Conservation (phyloP, 305 asterid genomes). For the Fraxinus ornus region DNA sequence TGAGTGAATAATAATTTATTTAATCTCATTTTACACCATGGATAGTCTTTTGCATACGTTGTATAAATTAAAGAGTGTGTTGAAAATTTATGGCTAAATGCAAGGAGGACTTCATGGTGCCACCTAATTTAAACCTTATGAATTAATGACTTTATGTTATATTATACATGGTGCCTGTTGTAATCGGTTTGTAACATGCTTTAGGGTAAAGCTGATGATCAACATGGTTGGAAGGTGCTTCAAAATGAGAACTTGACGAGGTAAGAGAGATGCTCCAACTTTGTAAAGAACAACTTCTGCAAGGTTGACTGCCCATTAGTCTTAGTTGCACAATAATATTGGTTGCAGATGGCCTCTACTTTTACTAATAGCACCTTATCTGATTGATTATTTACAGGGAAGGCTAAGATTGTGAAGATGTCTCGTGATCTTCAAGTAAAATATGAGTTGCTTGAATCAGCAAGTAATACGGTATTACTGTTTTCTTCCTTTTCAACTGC, state of each 20-base stretch:
- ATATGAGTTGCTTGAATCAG: constrained; percentile 68
- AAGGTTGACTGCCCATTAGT: constrained; percentile 48
- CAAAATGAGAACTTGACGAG: constrained; percentile 73
- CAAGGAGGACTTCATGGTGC: background rate
- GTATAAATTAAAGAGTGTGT: background rate
- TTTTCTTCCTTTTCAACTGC: constrained; percentile 5
- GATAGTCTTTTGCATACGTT: background rate
- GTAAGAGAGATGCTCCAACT: constrained; percentile 71
- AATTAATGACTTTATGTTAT: background rate
- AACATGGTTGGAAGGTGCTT: constrained; percentile 78
- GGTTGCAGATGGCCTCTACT: constrained; percentile 5
- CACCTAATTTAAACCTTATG: background rate
- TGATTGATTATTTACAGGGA: constrained; percentile 56
- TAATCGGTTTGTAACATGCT: constrained; percentile 1
- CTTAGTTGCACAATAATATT: constrained; percentile 13
- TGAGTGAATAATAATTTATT: background rate
- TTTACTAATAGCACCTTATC: constrained; percentile 23
- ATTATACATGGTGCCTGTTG: background rate
- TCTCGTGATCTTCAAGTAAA: constrained; percentile 68
- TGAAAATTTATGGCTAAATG: background rate
- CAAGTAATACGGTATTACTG: constrained; percentile 59
- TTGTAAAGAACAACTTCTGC: constrained; percentile 61
- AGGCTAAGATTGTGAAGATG: constrained; percentile 61
- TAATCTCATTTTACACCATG: background rate
- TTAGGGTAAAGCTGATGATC: constrained; percentile 98